Percentiles rank a stretch among this genome's conserved stretches.
Evolutionary conservation across 208 protist species (phyloP).

Genomic region (Novymonas esmeraldas): DNA sequence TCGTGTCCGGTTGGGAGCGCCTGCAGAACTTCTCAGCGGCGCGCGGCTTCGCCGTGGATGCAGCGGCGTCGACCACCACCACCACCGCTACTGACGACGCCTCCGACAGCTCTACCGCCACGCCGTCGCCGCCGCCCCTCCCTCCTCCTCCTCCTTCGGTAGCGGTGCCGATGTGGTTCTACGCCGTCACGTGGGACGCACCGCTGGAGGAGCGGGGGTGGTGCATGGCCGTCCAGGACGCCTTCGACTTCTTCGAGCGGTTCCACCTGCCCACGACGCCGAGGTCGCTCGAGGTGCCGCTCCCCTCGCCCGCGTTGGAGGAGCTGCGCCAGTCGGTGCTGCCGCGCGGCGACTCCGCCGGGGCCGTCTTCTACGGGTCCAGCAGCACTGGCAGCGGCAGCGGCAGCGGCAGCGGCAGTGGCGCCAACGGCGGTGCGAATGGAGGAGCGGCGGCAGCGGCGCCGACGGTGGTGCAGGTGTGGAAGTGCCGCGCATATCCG

Average conservation of each 20-base stretch:
- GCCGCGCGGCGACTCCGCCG: conserved; percentile 50
- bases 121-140: background rate
- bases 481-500: conserved; percentile 65
- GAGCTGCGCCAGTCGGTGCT: conserved; percentile 38
- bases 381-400: background rate
- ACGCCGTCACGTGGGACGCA: conserved; percentile 58
- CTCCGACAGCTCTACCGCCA: conserved; percentile 5
- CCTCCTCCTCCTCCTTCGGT: no score
- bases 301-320: conserved; percentile 48
- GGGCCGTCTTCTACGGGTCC: conserved; percentile 76
- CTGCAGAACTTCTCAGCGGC: conserved; percentile 44
- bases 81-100: conserved; percentile 8
- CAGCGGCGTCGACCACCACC: background rate
- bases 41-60: background rate
- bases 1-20: conserved; percentile 61
- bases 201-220: conserved; percentile 42
- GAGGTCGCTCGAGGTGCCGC: conserved; percentile 13
- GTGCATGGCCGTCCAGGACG: conserved; percentile 48
- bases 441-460: conserved; percentile 60
- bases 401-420: background rate
- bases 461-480: conserved; percentile 67
- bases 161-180: conserved; percentile 54
- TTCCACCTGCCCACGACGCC: conserved; percentile 49
- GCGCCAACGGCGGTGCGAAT: conserved; percentile 50
- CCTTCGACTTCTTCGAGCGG: conserved; percentile 40